Conservation (phyloP, 805 yeast species). For the Candida schatavii region DNA sequence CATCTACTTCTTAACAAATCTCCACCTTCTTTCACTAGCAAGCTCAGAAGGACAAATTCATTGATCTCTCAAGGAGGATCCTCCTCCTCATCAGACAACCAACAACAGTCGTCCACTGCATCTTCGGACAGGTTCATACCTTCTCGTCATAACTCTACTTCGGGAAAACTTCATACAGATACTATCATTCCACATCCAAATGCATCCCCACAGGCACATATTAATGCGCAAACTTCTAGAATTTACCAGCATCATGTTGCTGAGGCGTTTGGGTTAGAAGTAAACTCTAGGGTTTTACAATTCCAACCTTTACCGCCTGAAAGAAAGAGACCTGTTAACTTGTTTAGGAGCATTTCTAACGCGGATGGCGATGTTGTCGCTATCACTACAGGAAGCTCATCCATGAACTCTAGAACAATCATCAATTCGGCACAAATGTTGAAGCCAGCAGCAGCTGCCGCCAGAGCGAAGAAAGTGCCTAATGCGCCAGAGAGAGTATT, state of each 20-base stretch:
- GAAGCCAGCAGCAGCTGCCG: constrained; percentile 54
- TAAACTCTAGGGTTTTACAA: constrained; percentile 78
- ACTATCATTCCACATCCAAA: constrained; percentile 38
- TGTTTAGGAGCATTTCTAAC: constrained; percentile 25
- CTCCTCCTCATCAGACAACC: constrained; percentile 25
- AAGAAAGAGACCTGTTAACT: constrained; percentile 33
- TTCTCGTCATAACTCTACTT: constrained; percentile 38
- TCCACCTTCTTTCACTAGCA: constrained; percentile 21
- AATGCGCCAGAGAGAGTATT: constrained; percentile 88
- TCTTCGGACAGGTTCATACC: constrained; percentile 43
- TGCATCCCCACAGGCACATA: constrained; percentile 53
- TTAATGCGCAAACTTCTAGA: constrained; percentile 50
- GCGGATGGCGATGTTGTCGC: constrained; percentile 9
- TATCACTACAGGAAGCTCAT: constrained; percentile 8
- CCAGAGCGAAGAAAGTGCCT: constrained; percentile 74
- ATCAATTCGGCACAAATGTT: constrained; percentile 27
- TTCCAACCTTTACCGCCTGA: constrained; percentile 87
- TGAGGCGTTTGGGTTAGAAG: constrained; percentile 87
- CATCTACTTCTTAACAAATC: constrained; percentile 14
- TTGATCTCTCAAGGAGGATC: constrained; percentile 25
- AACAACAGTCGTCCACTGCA: constrained; percentile 20
- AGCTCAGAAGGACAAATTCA: constrained; percentile 33
- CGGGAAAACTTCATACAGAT: constrained; percentile 36
- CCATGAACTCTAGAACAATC: constrained; percentile 22
- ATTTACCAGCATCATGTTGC: constrained; percentile 82